A percentile compares a stretch with the other conserved stretches of the same genome.
Evolutionary conservation across 192 early-diverging fungal genomes (phyloP).

Genomic region (Gaertneriomyces semiglobifer): DNA sequence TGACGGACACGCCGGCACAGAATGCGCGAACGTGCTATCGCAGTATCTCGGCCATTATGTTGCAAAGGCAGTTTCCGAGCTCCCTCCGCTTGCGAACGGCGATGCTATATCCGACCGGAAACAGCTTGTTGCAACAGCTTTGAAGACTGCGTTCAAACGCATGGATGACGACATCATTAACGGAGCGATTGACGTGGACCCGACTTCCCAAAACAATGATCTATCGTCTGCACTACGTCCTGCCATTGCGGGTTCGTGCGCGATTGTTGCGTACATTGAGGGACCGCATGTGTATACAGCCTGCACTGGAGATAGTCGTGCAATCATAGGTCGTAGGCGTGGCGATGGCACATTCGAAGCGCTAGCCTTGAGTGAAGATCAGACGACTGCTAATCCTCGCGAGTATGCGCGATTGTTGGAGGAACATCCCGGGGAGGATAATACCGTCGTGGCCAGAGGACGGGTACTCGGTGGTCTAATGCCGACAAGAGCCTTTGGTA

Average conservation of each 20-base stretch:
- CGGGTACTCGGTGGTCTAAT: constrained; percentile 50
- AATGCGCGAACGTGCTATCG: constrained; percentile 41
- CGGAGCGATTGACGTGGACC: constrained; percentile 32
- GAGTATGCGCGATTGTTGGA: constrained; percentile 48
- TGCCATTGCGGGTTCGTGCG: constrained; percentile 46
- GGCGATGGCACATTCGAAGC: constrained; percentile 36
- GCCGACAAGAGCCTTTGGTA: constrained; percentile 55
- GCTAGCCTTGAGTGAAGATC: constrained; percentile 40
- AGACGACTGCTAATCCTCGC: constrained; percentile 40
- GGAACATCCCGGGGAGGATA: constrained; percentile 51
- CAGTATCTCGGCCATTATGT: constrained; percentile 44
- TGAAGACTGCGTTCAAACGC: constrained; percentile 42
- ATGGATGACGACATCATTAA: constrained; percentile 49
- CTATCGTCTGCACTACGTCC: constrained; percentile 25
- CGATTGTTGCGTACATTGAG: constrained; percentile 47
- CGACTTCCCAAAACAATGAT: not conserved
- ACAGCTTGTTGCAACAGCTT: constrained; percentile 31
- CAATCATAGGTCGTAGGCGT: constrained; percentile 39
- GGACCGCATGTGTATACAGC: constrained; percentile 49
- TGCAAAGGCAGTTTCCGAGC: constrained; percentile 28
- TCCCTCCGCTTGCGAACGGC: constrained; percentile 3
- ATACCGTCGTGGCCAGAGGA: constrained; percentile 45
- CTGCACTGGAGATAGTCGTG: constrained; percentile 49
- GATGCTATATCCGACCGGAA: constrained; percentile 14
- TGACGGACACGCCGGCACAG: constrained; percentile 52